phyloP scores from a whole-genome alignment of 2,329 filamentous ascomycete genomes.

The Colletotrichum tanaceti region DNA sequence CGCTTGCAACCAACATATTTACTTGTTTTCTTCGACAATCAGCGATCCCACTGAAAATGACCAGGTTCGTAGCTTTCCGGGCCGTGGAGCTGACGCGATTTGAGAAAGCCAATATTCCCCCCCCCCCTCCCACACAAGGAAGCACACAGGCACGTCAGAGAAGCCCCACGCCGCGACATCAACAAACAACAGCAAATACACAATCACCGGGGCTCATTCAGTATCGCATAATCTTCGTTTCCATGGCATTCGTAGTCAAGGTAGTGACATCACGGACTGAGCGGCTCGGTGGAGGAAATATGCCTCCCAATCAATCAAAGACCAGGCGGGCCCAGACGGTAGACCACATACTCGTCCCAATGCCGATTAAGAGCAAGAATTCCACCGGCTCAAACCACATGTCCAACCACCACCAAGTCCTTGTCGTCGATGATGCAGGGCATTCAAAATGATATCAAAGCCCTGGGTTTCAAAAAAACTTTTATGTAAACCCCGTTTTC shows the following conservation, averaged over 20 bases:
- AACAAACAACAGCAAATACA: not conserved
- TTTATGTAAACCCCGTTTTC: slow-evolving; percentile 32
- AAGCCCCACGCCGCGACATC: not conserved
- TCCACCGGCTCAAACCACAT: slow-evolving; percentile 25
- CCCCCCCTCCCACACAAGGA: not conserved
- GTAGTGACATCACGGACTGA: slow-evolving; percentile 22
- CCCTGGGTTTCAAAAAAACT: slow-evolving; percentile 28
- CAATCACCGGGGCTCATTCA: not conserved
- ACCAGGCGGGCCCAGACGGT: slow-evolving; percentile 12
- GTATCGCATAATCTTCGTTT: slow-evolving; percentile 35
- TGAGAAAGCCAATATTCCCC: not conserved
- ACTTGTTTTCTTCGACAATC: slow-evolving; percentile 21
- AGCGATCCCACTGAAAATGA: slow-evolving; percentile 16
- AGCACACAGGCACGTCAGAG: not conserved
- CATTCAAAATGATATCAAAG: slow-evolving; percentile 8
- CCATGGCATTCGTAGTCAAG: slow-evolving; percentile 31
- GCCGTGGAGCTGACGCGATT: slow-evolving; percentile 2
- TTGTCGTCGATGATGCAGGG: slow-evolving; percentile 15
- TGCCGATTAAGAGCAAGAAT: slow-evolving; percentile 25
- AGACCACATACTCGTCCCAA: slow-evolving; percentile 18
- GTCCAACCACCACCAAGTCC: slow-evolving; percentile 28
- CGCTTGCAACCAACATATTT: not conserved
- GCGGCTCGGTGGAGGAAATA: slow-evolving; percentile 16
- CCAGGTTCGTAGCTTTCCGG: slow-evolving; percentile 14
- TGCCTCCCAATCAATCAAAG: slow-evolving; percentile 2